These are phyloP conservation scores for Bolboschoenus planiculmis DNA, from an alignment of 176 grass and related monocot genomes.

Conservation along the genomic window DNA sequence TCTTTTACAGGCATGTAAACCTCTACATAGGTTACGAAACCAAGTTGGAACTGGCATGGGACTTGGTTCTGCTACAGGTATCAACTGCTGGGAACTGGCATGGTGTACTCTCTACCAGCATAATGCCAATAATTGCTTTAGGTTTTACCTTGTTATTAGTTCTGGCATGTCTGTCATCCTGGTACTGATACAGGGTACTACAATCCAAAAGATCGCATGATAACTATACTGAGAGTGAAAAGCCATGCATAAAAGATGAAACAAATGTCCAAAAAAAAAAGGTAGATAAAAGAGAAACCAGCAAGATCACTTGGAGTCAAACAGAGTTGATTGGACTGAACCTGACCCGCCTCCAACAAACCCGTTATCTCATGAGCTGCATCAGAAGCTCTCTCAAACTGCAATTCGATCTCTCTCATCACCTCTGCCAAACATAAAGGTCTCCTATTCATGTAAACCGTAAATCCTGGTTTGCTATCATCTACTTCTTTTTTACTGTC, in stretches of 20 bases:
- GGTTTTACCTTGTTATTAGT: background rate
- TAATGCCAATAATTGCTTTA: background rate
- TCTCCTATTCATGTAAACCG: conserved; percentile 73
- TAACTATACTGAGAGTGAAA: background rate
- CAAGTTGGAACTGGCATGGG: background rate
- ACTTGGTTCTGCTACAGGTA: background rate
- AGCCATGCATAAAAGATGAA: background rate
- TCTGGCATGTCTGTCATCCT: background rate
- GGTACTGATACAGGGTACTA: background rate
- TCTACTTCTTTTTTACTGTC: conserved; percentile 55
- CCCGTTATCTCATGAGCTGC: conserved; percentile 76
- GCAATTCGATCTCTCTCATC: conserved; percentile 72
- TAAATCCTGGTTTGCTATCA: conserved; percentile 81
- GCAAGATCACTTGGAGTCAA: conserved; percentile 71
- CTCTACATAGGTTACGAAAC: background rate
- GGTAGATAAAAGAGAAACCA: conserved; percentile 46
- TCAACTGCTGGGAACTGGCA: background rate
- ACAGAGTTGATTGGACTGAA: conserved; percentile 37
- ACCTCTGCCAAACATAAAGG: conserved; percentile 62
- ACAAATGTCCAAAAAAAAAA: background rate
- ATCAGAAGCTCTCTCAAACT: conserved; percentile 69
- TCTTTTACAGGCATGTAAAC: background rate
- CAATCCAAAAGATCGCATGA: background rate
- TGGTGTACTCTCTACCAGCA: background rate
- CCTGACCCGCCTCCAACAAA: conserved; percentile 85